Evolutionary conservation across 2,329 filamentous ascomycete species (phyloP), one percentile per base, ranked within the genome.

Genomic region (Cordyceps javanica): DNA sequence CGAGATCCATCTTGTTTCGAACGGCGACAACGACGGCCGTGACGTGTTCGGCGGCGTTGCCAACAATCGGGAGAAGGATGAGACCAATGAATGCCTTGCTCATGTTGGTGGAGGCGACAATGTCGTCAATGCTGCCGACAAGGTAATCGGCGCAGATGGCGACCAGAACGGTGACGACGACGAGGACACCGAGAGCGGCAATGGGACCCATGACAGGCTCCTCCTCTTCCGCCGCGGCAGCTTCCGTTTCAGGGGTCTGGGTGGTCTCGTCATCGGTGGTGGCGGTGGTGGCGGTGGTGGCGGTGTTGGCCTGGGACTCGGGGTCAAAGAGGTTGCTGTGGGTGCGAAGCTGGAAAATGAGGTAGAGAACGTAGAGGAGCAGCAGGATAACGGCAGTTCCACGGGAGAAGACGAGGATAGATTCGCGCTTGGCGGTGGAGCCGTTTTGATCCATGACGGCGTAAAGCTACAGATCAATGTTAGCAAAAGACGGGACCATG

Each of bases 31-130:
- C 86, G 19, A 91, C 86, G 19, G 89, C 89, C 1, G 89, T 92
- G 39, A 91, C 89, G 66, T 92, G 89, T 70, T 92, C 88, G 3
- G 88, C 88, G 2, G 88, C 88, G 65, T 91, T 91, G 44, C 88
- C 88, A 32, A 91, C 88, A 62, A 91, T 91, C 3, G 88, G 88
- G 50, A 91, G 87, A 21, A 91, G 75, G 51, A 91, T 89, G 50
- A 91, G 75, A 76, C 89, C 89, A 64, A 92, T 90, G 64, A 92
- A 92, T 1, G 86, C 90, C 72, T 89, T 89, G 75, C 86, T 90
- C 69, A 92, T 88, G 60, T 85, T 80, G 2, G 85, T 83, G 44
- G 77, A 83, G 63, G 83, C 78, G 25, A 91, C 89, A 48, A 92
- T 81, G 28, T 79, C 77, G 62, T 91, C 87, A 65, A 91, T 91